Conservation (phyloP, 2,329 filamentous ascomycete genomes). For the Pseudopyricularia javanii region DNA sequence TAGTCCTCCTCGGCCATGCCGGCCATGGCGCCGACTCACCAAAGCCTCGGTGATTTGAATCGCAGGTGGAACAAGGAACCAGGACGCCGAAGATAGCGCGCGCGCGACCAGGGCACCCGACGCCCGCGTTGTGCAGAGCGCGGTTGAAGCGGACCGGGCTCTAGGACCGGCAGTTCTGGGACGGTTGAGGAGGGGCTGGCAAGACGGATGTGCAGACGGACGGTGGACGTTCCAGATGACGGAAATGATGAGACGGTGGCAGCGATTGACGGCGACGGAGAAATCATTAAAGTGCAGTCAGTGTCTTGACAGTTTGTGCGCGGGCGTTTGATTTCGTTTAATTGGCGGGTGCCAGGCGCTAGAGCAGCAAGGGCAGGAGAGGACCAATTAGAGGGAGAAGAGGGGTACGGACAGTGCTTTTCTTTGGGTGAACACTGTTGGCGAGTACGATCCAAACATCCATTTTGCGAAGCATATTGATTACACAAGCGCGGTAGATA, state of each 20-base stretch:
- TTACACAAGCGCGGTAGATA: no score
- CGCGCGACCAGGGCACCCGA: not conserved
- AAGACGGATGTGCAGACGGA: not conserved
- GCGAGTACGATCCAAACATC: no score
- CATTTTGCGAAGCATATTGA: no score
- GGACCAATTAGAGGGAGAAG: not conserved
- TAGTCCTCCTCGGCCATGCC: conserved; percentile 21
- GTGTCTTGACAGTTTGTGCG: not conserved
- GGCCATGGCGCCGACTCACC: not conserved
- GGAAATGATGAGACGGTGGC: not conserved
- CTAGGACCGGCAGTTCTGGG: not conserved
- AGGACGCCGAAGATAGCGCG: not conserved
- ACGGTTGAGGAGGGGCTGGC: not conserved
- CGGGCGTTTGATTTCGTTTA: not conserved
- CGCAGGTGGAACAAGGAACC: not conserved
- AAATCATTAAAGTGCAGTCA: no score
- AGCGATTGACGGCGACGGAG: not conserved
- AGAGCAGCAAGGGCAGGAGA: not conserved
- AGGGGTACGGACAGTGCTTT: no score
- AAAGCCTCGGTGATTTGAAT: not conserved
- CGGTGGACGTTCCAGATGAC: not conserved
- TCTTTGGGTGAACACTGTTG: no score
- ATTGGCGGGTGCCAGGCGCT: not conserved
- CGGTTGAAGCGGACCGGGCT: not conserved
- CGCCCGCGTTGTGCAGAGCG: not conserved